Conservation (phyloP, 2,329 filamentous ascomycete species). For the Alternaria novae-zelandiae region DNA sequence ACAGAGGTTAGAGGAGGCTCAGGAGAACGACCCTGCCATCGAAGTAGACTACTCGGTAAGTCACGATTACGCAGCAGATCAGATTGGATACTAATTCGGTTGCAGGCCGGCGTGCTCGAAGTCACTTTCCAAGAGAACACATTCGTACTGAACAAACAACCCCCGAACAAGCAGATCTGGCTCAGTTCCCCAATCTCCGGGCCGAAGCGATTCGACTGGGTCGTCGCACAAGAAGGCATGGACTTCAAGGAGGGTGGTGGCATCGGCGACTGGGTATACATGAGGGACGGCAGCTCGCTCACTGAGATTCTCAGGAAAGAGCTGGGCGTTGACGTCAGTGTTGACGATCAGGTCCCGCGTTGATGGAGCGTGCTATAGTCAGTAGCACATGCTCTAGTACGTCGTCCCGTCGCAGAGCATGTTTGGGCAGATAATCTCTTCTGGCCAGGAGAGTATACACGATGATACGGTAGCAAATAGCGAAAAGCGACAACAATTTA, state of each 20-base stretch:
- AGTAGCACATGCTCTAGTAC: not conserved
- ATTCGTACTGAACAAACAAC: slow-evolving; percentile 98
- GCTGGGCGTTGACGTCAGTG: slow-evolving; percentile 66
- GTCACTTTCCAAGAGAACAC: slow-evolving; percentile 72
- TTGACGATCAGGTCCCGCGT: slow-evolving; percentile 40
- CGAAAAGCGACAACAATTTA: not conserved
- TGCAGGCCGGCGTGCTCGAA: slow-evolving; percentile 85
- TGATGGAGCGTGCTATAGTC: slow-evolving; percentile 16
- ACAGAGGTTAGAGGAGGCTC: slow-evolving; percentile 70
- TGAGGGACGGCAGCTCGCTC: slow-evolving; percentile 80
- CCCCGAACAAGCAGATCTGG: slow-evolving; percentile 97
- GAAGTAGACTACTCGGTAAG: slow-evolving; percentile 90
- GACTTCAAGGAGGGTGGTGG: slow-evolving; percentile 79
- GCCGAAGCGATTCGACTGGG: slow-evolving; percentile 94
- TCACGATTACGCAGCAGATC: slow-evolving; percentile 19
- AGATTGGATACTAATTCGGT: slow-evolving; percentile 10
- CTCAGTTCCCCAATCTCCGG: slow-evolving; percentile 89
- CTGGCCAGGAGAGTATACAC: not conserved
- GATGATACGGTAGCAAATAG: slow-evolving; percentile 3
- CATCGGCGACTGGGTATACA: slow-evolving; percentile 82
- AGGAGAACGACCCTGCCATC: slow-evolving; percentile 75
- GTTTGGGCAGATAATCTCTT: not conserved
- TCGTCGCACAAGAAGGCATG: slow-evolving; percentile 74
- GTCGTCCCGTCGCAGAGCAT: not conserved
- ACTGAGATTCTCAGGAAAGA: slow-evolving; percentile 76